Evolutionary conservation across 495 filamentous ascomycete species (phyloP).

Genomic region (Endocarpon pusillum): DNA sequence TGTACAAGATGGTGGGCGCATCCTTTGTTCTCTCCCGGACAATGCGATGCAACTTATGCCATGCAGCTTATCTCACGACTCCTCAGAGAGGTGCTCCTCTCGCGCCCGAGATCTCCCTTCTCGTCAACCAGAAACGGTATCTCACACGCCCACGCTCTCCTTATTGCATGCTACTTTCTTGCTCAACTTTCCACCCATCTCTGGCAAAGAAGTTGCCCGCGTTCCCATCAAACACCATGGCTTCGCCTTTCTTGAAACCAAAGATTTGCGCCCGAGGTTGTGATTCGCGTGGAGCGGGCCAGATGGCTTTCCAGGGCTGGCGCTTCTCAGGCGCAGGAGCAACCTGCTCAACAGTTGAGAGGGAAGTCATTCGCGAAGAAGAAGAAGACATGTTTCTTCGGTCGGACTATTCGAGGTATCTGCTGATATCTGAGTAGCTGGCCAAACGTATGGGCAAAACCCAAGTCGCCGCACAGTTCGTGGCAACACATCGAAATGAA

Average conservation of each 20-base stretch:
- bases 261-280: not conserved
- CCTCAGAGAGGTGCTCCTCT: too few relatives aligned
- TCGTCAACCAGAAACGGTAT: not conserved
- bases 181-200: not conserved
- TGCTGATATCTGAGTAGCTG: not conserved
- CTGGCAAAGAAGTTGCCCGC: not conserved
- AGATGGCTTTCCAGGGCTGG: not conserved
- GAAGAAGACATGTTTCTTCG: not conserved
- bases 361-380: not conserved
- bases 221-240: not conserved
- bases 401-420: not conserved
- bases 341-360: not conserved
- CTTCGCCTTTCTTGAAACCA: not conserved
- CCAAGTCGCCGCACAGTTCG: constrained; percentile 9
- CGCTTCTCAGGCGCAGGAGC: not conserved
- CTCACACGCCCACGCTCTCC: not conserved
- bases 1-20: not conserved
- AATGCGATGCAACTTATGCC: not conserved
- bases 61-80: not conserved
- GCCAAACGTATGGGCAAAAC: constrained; percentile 7
- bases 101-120: too few relatives aligned
- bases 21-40: not conserved
- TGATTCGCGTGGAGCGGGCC: not conserved
- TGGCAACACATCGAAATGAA: constrained; percentile 1
- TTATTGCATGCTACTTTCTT: not conserved